Evolutionary conservation across 805 yeast species (phyloP), one percentile per base, ranked within the genome.

Genomic region (Yamadazyma akitaensis): DNA sequence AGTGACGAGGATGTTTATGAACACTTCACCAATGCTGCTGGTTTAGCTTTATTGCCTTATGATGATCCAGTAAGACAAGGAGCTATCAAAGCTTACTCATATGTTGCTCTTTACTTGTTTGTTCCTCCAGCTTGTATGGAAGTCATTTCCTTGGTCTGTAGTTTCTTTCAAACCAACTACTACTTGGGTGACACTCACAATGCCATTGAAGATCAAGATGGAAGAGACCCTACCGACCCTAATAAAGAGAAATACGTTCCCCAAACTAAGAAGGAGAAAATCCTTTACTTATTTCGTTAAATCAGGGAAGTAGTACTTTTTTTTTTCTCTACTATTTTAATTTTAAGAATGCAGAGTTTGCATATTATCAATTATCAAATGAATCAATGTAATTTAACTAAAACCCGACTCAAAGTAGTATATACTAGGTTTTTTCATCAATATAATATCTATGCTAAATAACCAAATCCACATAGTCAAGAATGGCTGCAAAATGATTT

Each of bases 181-280:
- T 66, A 65, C 51, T 53, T 69, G 46, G 73, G 72, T 40, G 68
- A 69, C 40, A 51, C 56, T 16, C 69, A 66, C 18, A 70, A 67
- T 53, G 68, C 66, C 35, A 57, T 66, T 43, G 70, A 66, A 51
- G 61, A 55, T 32, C 53, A 54, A 42, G 14, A 53, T 21, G 54
- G 51, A 12, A 46, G 16, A 32, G 54, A 53, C 34, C 43, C 51
- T 12, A 43, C 44, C 19, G 34, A 40, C 9, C 52, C 52, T 25
- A 17, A 37, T 13, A 28, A 44, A 31, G 48, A 43, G 14, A 43
- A 43, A 21, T 30, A 19, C 11, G 46, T 30, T 19, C 43, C 47
- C 21, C 25, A 39, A 13, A 44, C 47, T 16, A 19, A 8, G 21
- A 40, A 39, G 19, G 47, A 40, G 24, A 43, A 43, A 19, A 5